Base-by-base conservation (phyloP, 73 alveolate species). In the Effrenium voratum region DNA sequence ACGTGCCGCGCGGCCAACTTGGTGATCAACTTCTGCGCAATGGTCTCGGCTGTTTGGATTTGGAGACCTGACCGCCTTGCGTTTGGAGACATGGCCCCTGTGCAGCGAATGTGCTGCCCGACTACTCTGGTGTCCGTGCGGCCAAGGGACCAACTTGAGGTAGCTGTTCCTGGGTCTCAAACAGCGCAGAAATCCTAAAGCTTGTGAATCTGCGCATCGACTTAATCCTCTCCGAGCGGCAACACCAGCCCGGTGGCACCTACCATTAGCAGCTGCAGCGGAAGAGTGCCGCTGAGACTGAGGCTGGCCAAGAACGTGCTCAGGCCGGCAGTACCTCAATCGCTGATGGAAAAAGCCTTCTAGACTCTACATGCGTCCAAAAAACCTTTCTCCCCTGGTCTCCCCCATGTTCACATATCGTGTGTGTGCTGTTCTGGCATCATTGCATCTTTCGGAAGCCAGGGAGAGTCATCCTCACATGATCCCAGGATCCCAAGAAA, bases 1-100 rank as follows among this genome's bases (percentile, higher is more conserved):
- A 87, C 95, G 43, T 82, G 93, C 5, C 94, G 75, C 41, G 66
- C 94, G 15, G 94, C 80, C 84, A 87, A 34, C 95, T 60, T 87
- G 45, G 47, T n/a, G 28, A 87, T 43, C 32, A 87, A 84, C 84
- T 41, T 41, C 73, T 87, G 95, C 34, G 84, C 75, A 22, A 84
- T 87, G 49, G 79, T 66, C 90, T 79, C 0, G 44, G 38, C n/a
- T 6, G 82, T 32, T 72, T 16, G 36, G 24, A 30, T 22, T 30
- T 66, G 43, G n/a, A 19, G n/a, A 60, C 30, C 16, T 10, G 75
- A 3, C 5, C 5, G 8, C 34, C 38, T 30, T 41, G 43, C 43
- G n/a, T 34, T 2, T 10, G 47, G n/a, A n/a, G n/a, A n/a, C n/a
- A n/a, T 36, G 32, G n/a, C 49, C 1, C 82, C 13, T 13, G 6